Conservation (phyloP, 2,329 filamentous ascomycete genomes). For the Clonostachys solani region DNA sequence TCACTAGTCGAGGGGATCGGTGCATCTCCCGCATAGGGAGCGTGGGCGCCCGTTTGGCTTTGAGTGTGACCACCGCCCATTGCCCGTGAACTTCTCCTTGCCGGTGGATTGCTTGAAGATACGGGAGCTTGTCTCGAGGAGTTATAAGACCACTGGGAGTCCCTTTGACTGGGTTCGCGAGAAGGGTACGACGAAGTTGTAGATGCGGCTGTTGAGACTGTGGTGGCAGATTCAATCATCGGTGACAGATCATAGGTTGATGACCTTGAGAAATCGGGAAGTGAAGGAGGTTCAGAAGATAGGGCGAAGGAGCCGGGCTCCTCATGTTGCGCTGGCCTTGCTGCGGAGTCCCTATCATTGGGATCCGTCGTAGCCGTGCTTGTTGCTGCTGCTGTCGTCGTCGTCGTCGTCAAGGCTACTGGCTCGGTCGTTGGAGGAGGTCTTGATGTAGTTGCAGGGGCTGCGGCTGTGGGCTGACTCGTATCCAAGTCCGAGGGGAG, state of each 20-base stretch:
- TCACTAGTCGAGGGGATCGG: constrained; percentile 61
- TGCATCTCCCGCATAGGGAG: constrained; percentile 30
- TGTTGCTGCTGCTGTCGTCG: too few species aligned
- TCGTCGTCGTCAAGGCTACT: constrained; percentile 4
- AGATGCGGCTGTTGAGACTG: not conserved
- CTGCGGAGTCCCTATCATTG: too few species aligned
- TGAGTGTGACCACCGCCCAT: constrained; percentile 53
- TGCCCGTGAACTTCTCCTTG: constrained; percentile 72
- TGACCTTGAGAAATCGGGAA: constrained; percentile 23
- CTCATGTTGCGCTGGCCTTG: too few species aligned
- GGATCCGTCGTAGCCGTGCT: too few species aligned
- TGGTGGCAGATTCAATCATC: not conserved
- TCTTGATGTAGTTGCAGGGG: constrained; percentile 3
- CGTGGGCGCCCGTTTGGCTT: constrained; percentile 10
- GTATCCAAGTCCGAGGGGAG: constrained; percentile 14
- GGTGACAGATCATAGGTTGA: constrained; percentile 49
- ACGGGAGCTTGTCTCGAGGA: constrained; percentile 49
- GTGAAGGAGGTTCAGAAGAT: constrained; percentile 4
- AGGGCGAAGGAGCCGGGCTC: not conserved
- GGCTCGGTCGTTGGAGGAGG: constrained; percentile 3
- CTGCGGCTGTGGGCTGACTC: constrained; percentile 2
- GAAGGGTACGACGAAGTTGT: constrained; percentile 35
- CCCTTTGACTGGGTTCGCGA: constrained; percentile 65
- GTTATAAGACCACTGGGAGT: constrained; percentile 56
- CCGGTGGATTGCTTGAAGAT: constrained; percentile 58